phyloP scores from a whole-genome alignment of 495 filamentous ascomycete species.

The Pseudevernia furfuracea region DNA sequence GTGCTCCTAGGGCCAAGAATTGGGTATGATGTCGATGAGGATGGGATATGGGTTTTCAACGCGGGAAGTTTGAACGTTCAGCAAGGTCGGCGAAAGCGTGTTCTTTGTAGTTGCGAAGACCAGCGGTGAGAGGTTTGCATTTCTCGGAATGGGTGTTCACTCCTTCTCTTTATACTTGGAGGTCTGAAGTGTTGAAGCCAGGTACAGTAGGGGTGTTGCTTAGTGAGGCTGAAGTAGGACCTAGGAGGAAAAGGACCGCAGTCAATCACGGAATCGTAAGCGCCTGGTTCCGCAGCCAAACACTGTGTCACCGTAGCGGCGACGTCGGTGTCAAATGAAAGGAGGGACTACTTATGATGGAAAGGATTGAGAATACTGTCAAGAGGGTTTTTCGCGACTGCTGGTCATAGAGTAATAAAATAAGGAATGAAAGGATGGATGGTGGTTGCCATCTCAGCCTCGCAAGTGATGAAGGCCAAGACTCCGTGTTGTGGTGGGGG shows the following conservation, averaged over 20 bases:
- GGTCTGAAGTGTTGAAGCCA: neutral
- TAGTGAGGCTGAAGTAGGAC: neutral
- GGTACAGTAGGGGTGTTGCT: neutral
- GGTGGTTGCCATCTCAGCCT: slow-evolving; percentile 13
- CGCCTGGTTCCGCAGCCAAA: slow-evolving; percentile 5
- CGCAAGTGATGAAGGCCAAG: slow-evolving; percentile 3
- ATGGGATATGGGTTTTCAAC: neutral
- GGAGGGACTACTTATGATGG: neutral
- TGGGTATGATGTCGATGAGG: neutral
- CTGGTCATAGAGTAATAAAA: neutral
- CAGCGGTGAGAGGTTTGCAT: neutral
- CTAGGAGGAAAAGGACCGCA: slow-evolving; percentile 10
- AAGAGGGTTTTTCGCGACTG: neutral
- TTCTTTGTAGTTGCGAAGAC: neutral
- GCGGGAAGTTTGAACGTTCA: neutral
- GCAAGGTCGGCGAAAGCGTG: slow-evolving; percentile 7
- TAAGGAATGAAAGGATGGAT: slow-evolving; percentile 7
- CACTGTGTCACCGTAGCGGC: neutral
- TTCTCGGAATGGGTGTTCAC: neutral
- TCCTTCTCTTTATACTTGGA: neutral
- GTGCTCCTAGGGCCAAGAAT: neutral
- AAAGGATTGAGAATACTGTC: neutral
- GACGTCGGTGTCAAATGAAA: neutral
- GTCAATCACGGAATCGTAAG: slow-evolving; percentile 5
- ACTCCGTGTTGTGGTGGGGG: neutral